These are phyloP conservation scores for Rhipidocladum racemiflorum DNA, from an alignment of 176 grass and related monocot species.

Conservation along the genomic window DNA sequence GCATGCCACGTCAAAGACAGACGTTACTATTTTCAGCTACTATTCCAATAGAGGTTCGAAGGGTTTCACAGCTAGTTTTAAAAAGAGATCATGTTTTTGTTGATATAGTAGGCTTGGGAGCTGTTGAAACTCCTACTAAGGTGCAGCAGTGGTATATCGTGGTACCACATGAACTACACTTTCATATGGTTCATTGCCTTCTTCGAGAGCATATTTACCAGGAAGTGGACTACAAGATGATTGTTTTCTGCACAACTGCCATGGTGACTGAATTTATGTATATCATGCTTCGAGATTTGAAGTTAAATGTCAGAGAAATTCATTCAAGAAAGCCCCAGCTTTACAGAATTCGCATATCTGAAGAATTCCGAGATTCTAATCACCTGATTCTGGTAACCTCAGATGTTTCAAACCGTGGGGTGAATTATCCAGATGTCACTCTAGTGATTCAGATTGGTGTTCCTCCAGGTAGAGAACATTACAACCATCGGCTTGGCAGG, in stretches of 20 bases:
- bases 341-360: conserved; percentile 76
- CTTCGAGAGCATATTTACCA: conserved; percentile 71
- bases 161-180: conserved; percentile 81
- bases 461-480: conserved; percentile 86
- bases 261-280: conserved; percentile 90
- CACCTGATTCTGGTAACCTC: conserved; percentile 84
- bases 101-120: conserved; percentile 82
- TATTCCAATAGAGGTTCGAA: conserved; percentile 90
- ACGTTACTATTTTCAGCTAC: conserved; percentile 87
- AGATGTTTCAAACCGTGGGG: conserved; percentile 75
- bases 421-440: conserved; percentile 93
- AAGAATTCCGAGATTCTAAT: conserved; percentile 73
- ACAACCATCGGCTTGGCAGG: conserved; percentile 91
- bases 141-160: conserved; percentile 63
- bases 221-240: conserved; percentile 87
- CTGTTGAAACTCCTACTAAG: conserved; percentile 80
- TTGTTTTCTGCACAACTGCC: conserved; percentile 88
- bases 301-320: conserved; percentile 87
- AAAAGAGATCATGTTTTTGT: conserved; percentile 82
- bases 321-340: conserved; percentile 96
- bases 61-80: conserved; percentile 91
- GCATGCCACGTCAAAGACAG: conserved; percentile 85
- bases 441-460: conserved; percentile 91
- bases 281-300: conserved; percentile 81
- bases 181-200: conserved; percentile 73